phyloP scores from a whole-genome alignment of 805 yeast genomes.

The Kazachstania martiniae region DNA sequence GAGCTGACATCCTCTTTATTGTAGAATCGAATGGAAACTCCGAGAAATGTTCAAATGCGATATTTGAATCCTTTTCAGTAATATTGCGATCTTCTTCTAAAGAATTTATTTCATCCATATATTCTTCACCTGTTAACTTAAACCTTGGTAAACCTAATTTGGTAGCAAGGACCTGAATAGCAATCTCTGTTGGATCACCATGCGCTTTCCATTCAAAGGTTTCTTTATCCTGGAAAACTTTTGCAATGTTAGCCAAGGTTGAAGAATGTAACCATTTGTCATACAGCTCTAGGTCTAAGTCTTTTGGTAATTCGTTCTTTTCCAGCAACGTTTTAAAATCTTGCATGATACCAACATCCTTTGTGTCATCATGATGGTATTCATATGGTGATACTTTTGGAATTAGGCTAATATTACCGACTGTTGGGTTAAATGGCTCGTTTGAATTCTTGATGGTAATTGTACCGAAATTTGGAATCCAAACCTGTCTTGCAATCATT shows the following conservation, averaged over 20 bases:
- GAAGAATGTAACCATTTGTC: constrained; percentile 52
- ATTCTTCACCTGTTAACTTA: constrained; percentile 30
- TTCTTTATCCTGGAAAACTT: constrained; percentile 40
- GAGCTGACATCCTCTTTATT: constrained; percentile 82
- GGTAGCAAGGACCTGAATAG: constrained; percentile 67
- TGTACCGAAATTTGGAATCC: constrained; percentile 73
- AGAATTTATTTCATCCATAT: constrained; percentile 6
- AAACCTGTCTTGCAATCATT: constrained; percentile 76
- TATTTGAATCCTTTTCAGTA: constrained; percentile 45
- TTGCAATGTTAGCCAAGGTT: constrained; percentile 72
- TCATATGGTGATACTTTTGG: constrained; percentile 47
- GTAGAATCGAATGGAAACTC: constrained; percentile 82
- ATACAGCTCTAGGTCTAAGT: constrained; percentile 22
- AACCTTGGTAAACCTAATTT: constrained; percentile 44
- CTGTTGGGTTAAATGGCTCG: constrained; percentile 87
- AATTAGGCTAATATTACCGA: constrained; percentile 75
- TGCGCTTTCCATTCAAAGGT: constrained; percentile 55
- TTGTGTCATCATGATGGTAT: constrained; percentile 19
- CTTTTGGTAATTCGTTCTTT: constrained; percentile 8
- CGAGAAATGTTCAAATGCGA: constrained; percentile 36
- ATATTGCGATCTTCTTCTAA: background rate
- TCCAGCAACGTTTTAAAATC: constrained; percentile 15
- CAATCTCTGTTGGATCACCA: constrained; percentile 87
- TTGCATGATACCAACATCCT: constrained; percentile 23
- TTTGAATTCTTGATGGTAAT: constrained; percentile 51